These are phyloP conservation scores for Lachnellula arida DNA, from an alignment of 2,329 filamentous ascomycete genomes.

Conservation along the genomic window DNA sequence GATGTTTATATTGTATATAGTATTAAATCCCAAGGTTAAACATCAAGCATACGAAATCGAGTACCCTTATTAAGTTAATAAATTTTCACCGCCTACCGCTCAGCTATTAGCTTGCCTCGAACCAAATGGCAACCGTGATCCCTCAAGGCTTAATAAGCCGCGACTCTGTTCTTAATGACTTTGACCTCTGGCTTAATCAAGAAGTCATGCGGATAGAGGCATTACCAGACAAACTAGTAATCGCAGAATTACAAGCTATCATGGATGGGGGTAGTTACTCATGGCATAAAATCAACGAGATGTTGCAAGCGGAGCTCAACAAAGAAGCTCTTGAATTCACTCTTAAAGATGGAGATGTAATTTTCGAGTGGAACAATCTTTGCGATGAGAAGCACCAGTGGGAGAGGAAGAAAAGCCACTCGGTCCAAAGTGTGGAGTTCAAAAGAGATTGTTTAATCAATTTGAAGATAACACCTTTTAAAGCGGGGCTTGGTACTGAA, in stretches of 20 bases:
- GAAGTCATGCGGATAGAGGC: slow-evolving; percentile 9
- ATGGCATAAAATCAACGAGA: slow-evolving; percentile 13
- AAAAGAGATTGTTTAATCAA: slow-evolving; percentile 18
- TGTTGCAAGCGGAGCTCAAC: slow-evolving; percentile 8
- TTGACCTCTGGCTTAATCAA: slow-evolving; percentile 1
- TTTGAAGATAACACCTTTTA: slow-evolving; percentile 14
- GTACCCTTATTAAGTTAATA: too few relatives aligned
- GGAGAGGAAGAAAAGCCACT: slow-evolving; percentile 12
- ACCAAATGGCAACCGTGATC: not conserved
- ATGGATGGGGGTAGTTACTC: slow-evolving; percentile 13
- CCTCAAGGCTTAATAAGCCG: not conserved
- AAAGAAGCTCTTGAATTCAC: slow-evolving; percentile 12
- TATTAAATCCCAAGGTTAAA: too few relatives aligned
- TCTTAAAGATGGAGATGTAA: slow-evolving; percentile 8
- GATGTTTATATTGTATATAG: too few relatives aligned
- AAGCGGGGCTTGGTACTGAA: slow-evolving; percentile 12
- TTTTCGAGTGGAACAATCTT: slow-evolving; percentile 18
- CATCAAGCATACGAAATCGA: too few relatives aligned
- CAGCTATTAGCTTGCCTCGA: too few relatives aligned
- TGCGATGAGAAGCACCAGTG: slow-evolving; percentile 13
- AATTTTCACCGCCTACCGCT: too few relatives aligned
- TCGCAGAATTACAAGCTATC: slow-evolving; percentile 10
- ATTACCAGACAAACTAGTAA: slow-evolving; percentile 9
- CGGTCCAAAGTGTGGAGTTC: slow-evolving; percentile 6
- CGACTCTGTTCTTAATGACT: not conserved